These are phyloP conservation scores for Scutellaria minor DNA, from an alignment of 257 asterid genomes.

Conservation along the genomic window DNA sequence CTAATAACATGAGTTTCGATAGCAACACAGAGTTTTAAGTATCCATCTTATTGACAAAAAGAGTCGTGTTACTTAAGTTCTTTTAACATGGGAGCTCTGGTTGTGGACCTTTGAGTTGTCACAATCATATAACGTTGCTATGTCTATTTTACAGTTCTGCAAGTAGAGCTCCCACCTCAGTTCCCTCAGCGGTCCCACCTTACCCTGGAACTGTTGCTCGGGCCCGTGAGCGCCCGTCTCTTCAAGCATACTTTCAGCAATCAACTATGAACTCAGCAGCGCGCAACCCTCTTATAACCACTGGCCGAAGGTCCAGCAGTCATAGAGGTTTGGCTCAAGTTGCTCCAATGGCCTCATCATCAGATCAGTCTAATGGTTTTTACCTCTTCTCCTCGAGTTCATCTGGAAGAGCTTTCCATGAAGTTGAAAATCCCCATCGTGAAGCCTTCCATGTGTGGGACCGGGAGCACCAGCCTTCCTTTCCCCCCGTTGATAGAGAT, in stretches of 20 bases:
- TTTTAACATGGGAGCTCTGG: too few relatives aligned
- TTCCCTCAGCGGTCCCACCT: constrained; percentile 60
- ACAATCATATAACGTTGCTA: constrained; percentile 8
- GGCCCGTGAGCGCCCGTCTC: constrained; percentile 72
- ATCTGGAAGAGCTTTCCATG: constrained; percentile 66
- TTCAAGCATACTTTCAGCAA: constrained; percentile 75
- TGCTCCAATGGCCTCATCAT: constrained; percentile 55
- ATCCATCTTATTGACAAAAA: too few relatives aligned
- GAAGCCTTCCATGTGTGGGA: constrained; percentile 62
- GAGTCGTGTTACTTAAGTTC: too few relatives aligned
- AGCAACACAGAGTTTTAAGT: too few relatives aligned
- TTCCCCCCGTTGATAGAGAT: constrained; percentile 54
- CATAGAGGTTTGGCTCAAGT: constrained; percentile 62
- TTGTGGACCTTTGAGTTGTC: too few relatives aligned
- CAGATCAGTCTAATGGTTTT: constrained; percentile 64
- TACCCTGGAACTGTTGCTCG: constrained; percentile 66
- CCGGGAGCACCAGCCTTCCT: constrained; percentile 56
- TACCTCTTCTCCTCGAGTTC: constrained; percentile 63
- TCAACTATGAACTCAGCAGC: constrained; percentile 53
- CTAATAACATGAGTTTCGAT: too few relatives aligned
- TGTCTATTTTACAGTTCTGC: constrained; percentile 55
- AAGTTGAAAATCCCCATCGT: constrained; percentile 54
- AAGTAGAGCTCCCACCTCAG: constrained; percentile 74
- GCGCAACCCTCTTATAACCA: constrained; percentile 50
- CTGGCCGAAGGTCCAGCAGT: constrained; percentile 57